phyloP scores from a whole-genome alignment of 768 basidiomycete species.

The Pleurotus djamor region DNA sequence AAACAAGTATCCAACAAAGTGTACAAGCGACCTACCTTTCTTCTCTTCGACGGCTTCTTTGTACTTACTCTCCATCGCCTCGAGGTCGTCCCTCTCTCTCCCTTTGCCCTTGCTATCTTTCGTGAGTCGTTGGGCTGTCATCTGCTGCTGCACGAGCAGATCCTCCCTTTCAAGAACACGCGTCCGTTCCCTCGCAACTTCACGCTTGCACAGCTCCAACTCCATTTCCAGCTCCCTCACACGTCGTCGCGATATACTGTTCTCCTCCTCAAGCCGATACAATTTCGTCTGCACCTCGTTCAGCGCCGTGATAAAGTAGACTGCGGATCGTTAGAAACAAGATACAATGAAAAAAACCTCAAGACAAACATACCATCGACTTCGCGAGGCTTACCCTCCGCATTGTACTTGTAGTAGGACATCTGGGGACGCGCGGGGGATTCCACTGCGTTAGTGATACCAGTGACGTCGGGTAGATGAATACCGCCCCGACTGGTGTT shows the following conservation, averaged over 20 bases:
- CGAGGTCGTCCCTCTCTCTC: slow-evolving; percentile 22
- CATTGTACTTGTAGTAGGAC: slow-evolving; percentile 49
- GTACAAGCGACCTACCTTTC: slow-evolving; percentile 57
- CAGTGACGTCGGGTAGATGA: slow-evolving; percentile 81
- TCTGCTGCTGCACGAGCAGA: slow-evolving; percentile 31
- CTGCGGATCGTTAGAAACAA: not conserved
- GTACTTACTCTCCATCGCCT: slow-evolving; percentile 48
- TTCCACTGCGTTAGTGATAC: slow-evolving; percentile 73
- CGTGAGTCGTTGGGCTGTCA: slow-evolving; percentile 21
- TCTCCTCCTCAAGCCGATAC: slow-evolving; percentile 76
- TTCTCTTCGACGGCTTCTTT: slow-evolving; percentile 85
- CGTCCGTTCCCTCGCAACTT: slow-evolving; percentile 70
- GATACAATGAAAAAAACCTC: not conserved
- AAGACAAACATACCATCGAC: slow-evolving; percentile 52
- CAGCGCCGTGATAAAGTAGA: slow-evolving; percentile 50
- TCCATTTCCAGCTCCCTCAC: slow-evolving; percentile 89
- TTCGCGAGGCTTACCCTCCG: slow-evolving; percentile 50
- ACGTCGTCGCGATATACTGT: slow-evolving; percentile 74
- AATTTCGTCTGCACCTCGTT: slow-evolving; percentile 66
- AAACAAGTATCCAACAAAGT: not conserved
- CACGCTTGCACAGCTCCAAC: slow-evolving; percentile 79
- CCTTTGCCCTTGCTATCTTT: slow-evolving; percentile 30
- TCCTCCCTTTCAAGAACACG: slow-evolving; percentile 59
- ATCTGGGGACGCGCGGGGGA: slow-evolving; percentile 62
- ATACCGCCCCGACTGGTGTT: slow-evolving; percentile 30